Evolutionary conservation across 139 green algal genomes (phyloP).

Genomic region (Coelastrella sp.): DNA sequence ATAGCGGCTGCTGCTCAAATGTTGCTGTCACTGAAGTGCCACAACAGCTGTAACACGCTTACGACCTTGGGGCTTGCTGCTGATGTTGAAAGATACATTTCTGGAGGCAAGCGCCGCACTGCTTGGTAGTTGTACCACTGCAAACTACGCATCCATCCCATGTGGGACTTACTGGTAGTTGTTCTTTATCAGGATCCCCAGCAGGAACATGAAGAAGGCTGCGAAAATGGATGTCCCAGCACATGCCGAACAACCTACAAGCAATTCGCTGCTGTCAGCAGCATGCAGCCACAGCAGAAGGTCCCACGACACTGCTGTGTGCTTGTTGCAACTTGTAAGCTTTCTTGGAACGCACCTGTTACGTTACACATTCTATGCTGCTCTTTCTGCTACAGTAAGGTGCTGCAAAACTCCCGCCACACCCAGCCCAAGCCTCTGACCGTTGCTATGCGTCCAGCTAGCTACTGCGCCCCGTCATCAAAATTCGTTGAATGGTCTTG

Average conservation of each 20-base stretch:
- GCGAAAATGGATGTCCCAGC: conserved; percentile 56
- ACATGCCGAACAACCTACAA: conserved; percentile 59
- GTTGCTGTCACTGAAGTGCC: neutral
- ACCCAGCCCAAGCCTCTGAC: too few relatives aligned
- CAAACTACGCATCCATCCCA: neutral
- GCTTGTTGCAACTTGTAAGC: too few relatives aligned
- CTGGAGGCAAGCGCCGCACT: neutral
- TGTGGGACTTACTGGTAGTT: conserved; percentile 60
- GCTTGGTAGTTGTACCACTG: neutral
- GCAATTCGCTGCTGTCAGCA: neutral
- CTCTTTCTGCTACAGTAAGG: neutral
- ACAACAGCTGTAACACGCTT: neutral
- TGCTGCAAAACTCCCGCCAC: neutral
- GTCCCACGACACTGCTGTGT: too few relatives aligned
- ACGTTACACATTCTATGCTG: too few relatives aligned
- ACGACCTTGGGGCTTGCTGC: neutral
- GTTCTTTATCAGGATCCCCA: conserved; percentile 53
- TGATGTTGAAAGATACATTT: neutral
- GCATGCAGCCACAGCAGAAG: neutral
- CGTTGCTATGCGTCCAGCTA: too few relatives aligned
- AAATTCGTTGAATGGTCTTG: too few relatives aligned
- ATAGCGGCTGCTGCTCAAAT: too few relatives aligned
- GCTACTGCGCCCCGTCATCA: too few relatives aligned
- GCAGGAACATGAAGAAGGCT: conserved; percentile 61
- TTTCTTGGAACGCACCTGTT: too few relatives aligned